Evolutionary conservation across 495 filamentous ascomycete species (phyloP), one percentile per base, ranked within the genome.

Genomic region (Rostrohypoxylon terebratum): DNA sequence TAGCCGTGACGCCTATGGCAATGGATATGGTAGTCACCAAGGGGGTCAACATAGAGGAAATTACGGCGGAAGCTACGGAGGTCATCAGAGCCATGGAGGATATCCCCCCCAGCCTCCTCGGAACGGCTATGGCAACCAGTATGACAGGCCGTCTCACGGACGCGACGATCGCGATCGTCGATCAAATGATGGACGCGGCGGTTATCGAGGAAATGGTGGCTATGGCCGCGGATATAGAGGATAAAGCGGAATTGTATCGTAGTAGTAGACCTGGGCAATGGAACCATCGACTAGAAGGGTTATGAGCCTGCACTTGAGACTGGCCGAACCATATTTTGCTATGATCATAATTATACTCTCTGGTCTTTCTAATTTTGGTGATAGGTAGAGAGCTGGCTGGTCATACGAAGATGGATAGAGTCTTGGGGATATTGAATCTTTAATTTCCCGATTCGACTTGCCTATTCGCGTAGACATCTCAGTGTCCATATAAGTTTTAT

Each of bases 1-100:
- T 45, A 64, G 71, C 28, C 72, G 76, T 14, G 78, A 77, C 45
- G 74, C 72, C 23, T 75, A 79, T 40, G 72, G 72, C 18, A 78
- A 59, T 13, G 48, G 38, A 48, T 44, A 44, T 11, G 55, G 55
- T 25, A 66, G 71, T 34, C 65, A 77, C 25, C 28, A 42, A 3
- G 36, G 55, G 25, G 68, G 63, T 68, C 38, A 71, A 69, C 63
- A 71, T 33, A 76, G 73, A 58, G 73, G 74, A 14, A 68, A 72
- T 42, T 42, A 61, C n/a, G 66, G 67, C 53, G 61, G 60, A 13
- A 36, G 60, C 51, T 62, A 74, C 9, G 69, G 73, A 61, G 65
- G 73, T 21, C 45, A 53, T 44, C 72, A 72, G 36, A 64, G 63
- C 42, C 69, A 68, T 58, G 45, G 73, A 60, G 64, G 31, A 23